Evolutionary conservation across 805 yeast species (phyloP).

Genomic region (Nakazawaea wyomingensis): DNA sequence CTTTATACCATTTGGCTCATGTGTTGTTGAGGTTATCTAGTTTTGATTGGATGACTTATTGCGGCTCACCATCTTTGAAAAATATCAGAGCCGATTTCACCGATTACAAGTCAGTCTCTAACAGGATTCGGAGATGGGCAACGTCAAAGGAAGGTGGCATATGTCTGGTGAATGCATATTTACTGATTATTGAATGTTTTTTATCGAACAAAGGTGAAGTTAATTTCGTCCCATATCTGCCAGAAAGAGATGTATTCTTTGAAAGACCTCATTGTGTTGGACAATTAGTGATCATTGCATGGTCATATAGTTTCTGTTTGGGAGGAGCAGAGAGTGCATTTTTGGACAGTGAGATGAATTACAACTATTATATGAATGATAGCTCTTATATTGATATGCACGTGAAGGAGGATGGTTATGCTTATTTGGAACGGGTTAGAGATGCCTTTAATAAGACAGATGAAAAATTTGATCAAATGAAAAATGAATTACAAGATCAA

Average conservation of each 20-base stretch:
- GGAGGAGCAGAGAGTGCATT: constrained; percentile 18
- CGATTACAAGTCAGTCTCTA: constrained; percentile 45
- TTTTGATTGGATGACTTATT: constrained; percentile 67
- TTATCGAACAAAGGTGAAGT: constrained; percentile 25
- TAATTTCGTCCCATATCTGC: constrained; percentile 1
- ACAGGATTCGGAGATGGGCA: constrained; percentile 46
- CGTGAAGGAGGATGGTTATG: constrained; percentile 43
- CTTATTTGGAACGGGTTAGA: constrained; percentile 42
- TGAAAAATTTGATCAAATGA: constrained; percentile 2
- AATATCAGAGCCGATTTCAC: constrained; percentile 49
- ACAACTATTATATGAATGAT: constrained; percentile 7
- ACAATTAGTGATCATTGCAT: constrained; percentile 7
- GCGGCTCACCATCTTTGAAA: constrained; percentile 75
- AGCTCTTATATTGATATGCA: constrained; percentile 3
- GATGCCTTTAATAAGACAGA: constrained; percentile 6
- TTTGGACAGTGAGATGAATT: constrained; percentile 21
- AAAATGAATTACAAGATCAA: not conserved
- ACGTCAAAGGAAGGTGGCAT: constrained; percentile 36
- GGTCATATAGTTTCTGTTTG: constrained; percentile 16
- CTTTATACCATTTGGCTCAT: constrained; percentile 67
- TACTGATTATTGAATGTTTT: constrained; percentile 52
- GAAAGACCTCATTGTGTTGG: constrained; percentile 11
- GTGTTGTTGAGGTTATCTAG: constrained; percentile 58
- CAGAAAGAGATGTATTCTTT: constrained; percentile 5
- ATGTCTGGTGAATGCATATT: constrained; percentile 49